Evolutionary conservation across 768 basidiomycete genomes (phyloP), one percentile per base, ranked within the genome.

Genomic region (Termitomyces titanicus): DNA sequence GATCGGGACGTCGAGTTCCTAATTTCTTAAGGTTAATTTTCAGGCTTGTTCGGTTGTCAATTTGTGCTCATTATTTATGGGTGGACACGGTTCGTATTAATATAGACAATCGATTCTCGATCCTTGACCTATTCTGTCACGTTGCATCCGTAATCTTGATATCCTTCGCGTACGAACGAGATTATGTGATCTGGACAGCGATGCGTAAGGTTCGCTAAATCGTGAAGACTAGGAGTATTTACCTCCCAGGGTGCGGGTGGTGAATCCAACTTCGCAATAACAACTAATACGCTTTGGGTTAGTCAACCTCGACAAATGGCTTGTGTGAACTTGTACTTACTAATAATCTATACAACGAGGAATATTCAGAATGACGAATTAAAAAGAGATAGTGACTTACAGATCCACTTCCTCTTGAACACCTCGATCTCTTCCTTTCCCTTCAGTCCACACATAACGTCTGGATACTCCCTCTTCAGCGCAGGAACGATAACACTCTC

Each of bases 111-210:
- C 5, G 5, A 9, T 29, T n/a, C n/a, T n/a, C 29, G 12, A 13
- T n/a, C n/a, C 13, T 11, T 11, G 24, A 51, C 65, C 62, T 49
- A 75, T 20, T 70, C 67, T 47, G 65, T 74, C 1, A 74, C 63
- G 53, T 75, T 71, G 55, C 83, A 87, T 2, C 81, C 83, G 57
- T 82, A 86, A 11, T 73, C 79, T 35, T 75, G 70, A 63, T 79
- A 80, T 2, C 86, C 86, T 67, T 88, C 86, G 12, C 86, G 73
- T n/a, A 75, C 78, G 60, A 84, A 83, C 1, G 82, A 79, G 54
- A 86, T 69, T 59, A 87, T 85, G 64, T 86, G 83, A 61, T 85
- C 85, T 85, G 52, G 1, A 38, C 13, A 37, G 31, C 44, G 9
- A 35, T 8, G 34, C 11, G 10, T 35, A 35, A 35, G 22, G 13